Evolutionary conservation across 2,329 filamentous ascomycete genomes (phyloP), one percentile per base, ranked within the genome.

Genomic region (Blumeria graminis): DNA sequence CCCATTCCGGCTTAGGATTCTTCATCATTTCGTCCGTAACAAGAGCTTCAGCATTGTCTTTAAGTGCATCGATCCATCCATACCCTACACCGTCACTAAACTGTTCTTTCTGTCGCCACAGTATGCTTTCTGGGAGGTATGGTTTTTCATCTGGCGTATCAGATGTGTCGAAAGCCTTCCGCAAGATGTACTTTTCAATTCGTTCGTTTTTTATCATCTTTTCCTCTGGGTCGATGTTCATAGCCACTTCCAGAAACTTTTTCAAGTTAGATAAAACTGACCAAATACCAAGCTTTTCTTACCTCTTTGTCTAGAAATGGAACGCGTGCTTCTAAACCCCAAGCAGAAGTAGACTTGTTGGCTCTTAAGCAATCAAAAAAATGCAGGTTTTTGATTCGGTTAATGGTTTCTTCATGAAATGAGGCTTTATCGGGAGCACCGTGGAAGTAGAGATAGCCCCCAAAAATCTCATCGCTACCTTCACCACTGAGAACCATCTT

Each of bases 401-500:
- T 81, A 54, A 98, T 84, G 28, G 87, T 94, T 75, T 98, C 92
- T 68, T 84, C 81, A 73, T 98, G 92, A 76, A 98, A 93, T n/a
- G 81, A 84, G 65, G 84, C 79, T 74, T 84, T 90, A 75, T 87
- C 77, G 22, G 92, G 92, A 1, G 92, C 92, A 59, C 83, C 85
- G 71, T 94, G 88, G 80, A 98, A 98, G 76, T 98, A 98, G 18
- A 98, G 80, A 71, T 98, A 98, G 56, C 92, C 92, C 60, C 92
- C 92, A 64, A 96, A 96, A 68, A 95, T 95, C 73, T 98, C 92
- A 69, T 98, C 92, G 66, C 85, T 92, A 54, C 92, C 92, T 72
- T 98, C 92, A 60, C 92, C 92, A 65, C 85, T 93, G 60, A 98
- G 77, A 57, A 98, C 92, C 92, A 98, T 98, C 80, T 98, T 98